Percentiles rank a stretch among this genome's conserved stretches.
Conservation (phyloP, 306 rosid genomes). For the Ammopiptanthus mongolicus region DNA sequence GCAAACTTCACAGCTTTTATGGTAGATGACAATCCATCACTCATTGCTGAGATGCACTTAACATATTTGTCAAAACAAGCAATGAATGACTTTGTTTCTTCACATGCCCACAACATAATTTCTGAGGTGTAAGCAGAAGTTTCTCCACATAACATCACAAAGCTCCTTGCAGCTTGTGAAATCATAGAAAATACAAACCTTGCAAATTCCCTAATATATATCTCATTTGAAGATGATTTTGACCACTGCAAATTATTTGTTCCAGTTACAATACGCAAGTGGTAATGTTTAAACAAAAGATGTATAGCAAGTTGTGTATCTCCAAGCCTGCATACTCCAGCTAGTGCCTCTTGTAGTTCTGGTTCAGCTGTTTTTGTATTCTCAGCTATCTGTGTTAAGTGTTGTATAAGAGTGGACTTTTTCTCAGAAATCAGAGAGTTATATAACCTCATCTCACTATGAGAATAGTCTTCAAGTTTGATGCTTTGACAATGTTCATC, state of each 20-base stretch:
- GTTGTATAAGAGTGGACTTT: slow-evolving; percentile 33
- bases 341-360: slow-evolving; percentile 46
- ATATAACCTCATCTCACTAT: slow-evolving; percentile 28
- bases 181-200: slow-evolving; percentile 63
- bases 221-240: slow-evolving; percentile 30
- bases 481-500: slow-evolving; percentile 42
- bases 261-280: slow-evolving; percentile 38
- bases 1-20: slow-evolving; percentile 41
- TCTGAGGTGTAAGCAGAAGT: slow-evolving; percentile 44
- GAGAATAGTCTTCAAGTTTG: slow-evolving; percentile 29
- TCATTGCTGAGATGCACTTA: slow-evolving; percentile 31
- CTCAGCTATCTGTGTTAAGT: slow-evolving; percentile 40
- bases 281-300: slow-evolving; percentile 50
- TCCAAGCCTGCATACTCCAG: slow-evolving; percentile 54
- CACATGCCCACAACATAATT: slow-evolving; percentile 41
- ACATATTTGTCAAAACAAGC: slow-evolving; percentile 42
- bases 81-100: slow-evolving; percentile 49
- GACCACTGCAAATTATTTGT: slow-evolving; percentile 31
- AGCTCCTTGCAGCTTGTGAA: slow-evolving; percentile 60
- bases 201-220: slow-evolving; percentile 46
- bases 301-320: slow-evolving; percentile 47
- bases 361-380: slow-evolving; percentile 36
- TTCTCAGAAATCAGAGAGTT: slow-evolving; percentile 45
- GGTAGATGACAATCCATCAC: slow-evolving; percentile 45
- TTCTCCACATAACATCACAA: slow-evolving; percentile 54